These are phyloP conservation scores for Echria macrotheca DNA, from an alignment of 495 filamentous ascomycete genomes.

Conservation along the genomic window DNA sequence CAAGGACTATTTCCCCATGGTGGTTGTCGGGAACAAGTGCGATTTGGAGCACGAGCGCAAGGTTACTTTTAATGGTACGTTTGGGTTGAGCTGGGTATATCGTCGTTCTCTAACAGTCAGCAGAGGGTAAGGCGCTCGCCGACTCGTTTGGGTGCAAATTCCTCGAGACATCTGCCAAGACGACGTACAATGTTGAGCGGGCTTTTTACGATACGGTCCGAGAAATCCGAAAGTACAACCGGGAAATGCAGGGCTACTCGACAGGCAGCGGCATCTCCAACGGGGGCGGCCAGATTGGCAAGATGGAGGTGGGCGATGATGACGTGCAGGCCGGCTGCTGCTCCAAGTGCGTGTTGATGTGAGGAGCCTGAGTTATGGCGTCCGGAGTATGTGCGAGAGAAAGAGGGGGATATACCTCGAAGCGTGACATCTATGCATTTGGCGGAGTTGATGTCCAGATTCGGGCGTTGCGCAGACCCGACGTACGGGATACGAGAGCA, in stretches of 20 bases:
- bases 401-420: constrained; percentile 3
- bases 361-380: constrained; percentile 26
- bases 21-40: constrained; percentile 99
- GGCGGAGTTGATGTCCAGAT: constrained; percentile 2
- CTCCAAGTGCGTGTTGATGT: constrained; percentile 86
- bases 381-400: not conserved
- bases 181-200: constrained; percentile 94
- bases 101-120: constrained; percentile 11
- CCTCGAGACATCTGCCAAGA: constrained; percentile 98
- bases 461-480: constrained; percentile 1
- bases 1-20: constrained; percentile 98
- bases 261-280: constrained; percentile 59
- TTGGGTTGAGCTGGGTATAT: no score
- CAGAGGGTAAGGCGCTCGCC: constrained; percentile 88
- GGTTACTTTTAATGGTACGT: constrained; percentile 82
- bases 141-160: constrained; percentile 90
- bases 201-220: constrained; percentile 97
- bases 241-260: constrained; percentile 84
- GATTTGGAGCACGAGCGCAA: constrained; percentile 90
- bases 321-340: constrained; percentile 75
- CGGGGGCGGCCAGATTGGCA: constrained; percentile 55
- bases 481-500: constrained; percentile 2
- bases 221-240: constrained; percentile 96
- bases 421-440: constrained; percentile 7
- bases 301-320: constrained; percentile 73